A percentile compares a stretch with the other conserved stretches of the same genome.
Conservation (phyloP, 768 basidiomycete species). For the Termitomyces sp. region DNA sequence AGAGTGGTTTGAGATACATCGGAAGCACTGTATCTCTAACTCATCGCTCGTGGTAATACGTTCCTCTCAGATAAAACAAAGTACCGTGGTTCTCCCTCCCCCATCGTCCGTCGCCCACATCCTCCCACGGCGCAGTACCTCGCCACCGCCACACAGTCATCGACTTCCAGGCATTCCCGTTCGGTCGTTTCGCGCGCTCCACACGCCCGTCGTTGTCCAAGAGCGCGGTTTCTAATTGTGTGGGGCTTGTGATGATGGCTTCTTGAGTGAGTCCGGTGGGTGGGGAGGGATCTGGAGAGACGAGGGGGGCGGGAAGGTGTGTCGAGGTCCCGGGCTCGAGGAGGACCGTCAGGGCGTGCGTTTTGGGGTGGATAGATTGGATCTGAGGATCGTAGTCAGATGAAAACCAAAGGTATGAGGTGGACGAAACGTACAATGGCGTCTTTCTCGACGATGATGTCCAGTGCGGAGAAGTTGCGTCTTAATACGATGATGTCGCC, state of each 20-base stretch:
- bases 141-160: slow-evolving; percentile 52
- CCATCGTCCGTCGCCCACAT: slow-evolving; percentile 24
- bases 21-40: neutral
- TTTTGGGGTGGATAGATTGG: slow-evolving; percentile 36
- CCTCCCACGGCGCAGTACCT: slow-evolving; percentile 18
- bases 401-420: neutral
- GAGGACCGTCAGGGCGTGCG: slow-evolving; percentile 36
- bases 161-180: slow-evolving; percentile 54
- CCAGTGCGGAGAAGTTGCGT: slow-evolving; percentile 36
- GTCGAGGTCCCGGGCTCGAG: slow-evolving; percentile 29
- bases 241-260: slow-evolving; percentile 36
- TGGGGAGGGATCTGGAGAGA: slow-evolving; percentile 23
- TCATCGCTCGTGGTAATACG: slow-evolving; percentile 30
- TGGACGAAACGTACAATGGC: neutral
- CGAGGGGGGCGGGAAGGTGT: slow-evolving; percentile 31
- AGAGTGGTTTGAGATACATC: neutral
- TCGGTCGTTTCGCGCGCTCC: slow-evolving; percentile 30
- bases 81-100: slow-evolving; percentile 44
- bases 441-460: slow-evolving; percentile 27
- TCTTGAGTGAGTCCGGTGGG: slow-evolving; percentile 23
- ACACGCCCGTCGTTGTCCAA: slow-evolving; percentile 49
- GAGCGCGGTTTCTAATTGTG: slow-evolving; percentile 45
- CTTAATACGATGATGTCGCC: slow-evolving; percentile 54
- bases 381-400: slow-evolving; percentile 16
- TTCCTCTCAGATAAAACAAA: slow-evolving; percentile 42